Base-by-base conservation (phyloP, 768 basidiomycete species). In the Mycena vitilis region DNA sequence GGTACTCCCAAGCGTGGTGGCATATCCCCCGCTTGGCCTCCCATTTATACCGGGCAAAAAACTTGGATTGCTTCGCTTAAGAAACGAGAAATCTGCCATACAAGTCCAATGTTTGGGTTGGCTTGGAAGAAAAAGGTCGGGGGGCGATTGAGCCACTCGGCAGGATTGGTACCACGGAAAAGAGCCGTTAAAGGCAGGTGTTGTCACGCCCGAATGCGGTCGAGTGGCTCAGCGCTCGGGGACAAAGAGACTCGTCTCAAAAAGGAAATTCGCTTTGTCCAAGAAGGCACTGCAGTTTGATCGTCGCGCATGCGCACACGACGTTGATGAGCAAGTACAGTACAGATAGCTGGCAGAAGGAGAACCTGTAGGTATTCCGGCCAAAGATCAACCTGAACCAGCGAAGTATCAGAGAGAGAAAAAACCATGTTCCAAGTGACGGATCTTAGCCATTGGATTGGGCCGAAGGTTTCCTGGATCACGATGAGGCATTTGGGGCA, bases 221-320 rank as follows among this genome's bases (percentile, higher is more conserved):
- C 20, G 53, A 55, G 53, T 37, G 37, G 36, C 34, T 53, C 34
- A 16, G 44, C 16, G 36, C 11, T 25, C 25, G 23, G 15, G 20
- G 40, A 42, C 22, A 34, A 57, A 57, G 55, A 42, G 22, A 9
- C 16, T 42, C 42, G 55, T 57, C 55, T 23, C 7, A 4, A 22
- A 57, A 57, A 57, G 55, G 55, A 40, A 42, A 42, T 38, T 57
- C 48, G 55, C 55, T 57, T 57, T 22, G 55, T 18, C 55, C 40
- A 11, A 42, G 38, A 57, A 40, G 38, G 37, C 53, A 16, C 36
- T 11, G 30, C 5, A 9, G 12, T 53, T 18, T 53, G 52, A 53
- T 53, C 23, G 52, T 53, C 11, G 30, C 52, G 30, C 52, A 52
- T 6, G 49, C 30, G 30, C 30, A 30, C 30, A 30, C 30, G 30